phyloP scores from a whole-genome alignment of 176 grass and related monocot genomes.

The Rhipidocladum racemiflorum region DNA sequence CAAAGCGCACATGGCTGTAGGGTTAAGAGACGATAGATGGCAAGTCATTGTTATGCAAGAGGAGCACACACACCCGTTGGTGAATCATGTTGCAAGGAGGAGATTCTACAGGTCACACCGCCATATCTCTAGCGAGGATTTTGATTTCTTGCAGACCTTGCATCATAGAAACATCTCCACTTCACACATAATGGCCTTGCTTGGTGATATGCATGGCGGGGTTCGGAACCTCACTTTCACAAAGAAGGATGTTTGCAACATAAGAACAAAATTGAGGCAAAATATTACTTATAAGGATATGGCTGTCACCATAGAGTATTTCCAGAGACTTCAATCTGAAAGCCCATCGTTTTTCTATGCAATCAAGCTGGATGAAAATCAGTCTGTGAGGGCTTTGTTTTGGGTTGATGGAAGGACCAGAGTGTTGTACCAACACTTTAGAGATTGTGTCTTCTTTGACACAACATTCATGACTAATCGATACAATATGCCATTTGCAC shows the following conservation, averaged over 20 bases:
- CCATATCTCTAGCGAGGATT: neutral
- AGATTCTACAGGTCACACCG: neutral
- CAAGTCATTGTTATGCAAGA: too few relatives aligned
- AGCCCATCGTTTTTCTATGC: neutral
- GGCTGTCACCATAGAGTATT: neutral
- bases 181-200: too few relatives aligned
- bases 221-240: too few relatives aligned
- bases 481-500: neutral
- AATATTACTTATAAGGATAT: neutral
- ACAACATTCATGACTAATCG: neutral
- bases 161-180: too few relatives aligned
- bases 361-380: neutral
- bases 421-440: neutral
- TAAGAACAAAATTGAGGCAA: neutral
- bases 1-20: too few relatives aligned
- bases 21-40: too few relatives aligned
- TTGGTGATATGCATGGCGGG: too few relatives aligned
- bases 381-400: neutral
- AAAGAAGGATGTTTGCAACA: neutral
- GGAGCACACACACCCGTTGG: neutral
- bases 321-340: neutral
- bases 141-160: too few relatives aligned
- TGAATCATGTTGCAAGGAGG: rapidly evolving
- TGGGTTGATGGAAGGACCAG: slow-evolving; percentile 1
- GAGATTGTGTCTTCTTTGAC: slow-evolving; percentile 8